Conservation (phyloP, 441 rosid species). For the Erysimum cheiri region DNA sequence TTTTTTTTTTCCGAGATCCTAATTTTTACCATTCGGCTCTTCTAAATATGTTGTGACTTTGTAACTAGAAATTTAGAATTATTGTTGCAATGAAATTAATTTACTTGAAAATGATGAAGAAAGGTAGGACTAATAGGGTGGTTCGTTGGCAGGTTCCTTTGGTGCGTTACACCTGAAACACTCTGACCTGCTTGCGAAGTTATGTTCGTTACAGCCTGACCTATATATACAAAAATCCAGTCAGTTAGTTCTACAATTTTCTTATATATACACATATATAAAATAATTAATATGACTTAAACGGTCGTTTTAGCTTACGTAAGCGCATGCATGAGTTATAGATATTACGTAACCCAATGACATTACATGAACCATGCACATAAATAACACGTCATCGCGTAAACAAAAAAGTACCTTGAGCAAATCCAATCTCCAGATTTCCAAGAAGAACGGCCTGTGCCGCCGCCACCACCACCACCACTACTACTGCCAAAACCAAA, state of each 20-base stretch:
- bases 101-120: slow-evolving; percentile 32
- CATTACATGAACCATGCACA: slow-evolving; percentile 23
- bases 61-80: not conserved
- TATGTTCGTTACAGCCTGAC: slow-evolving; percentile 84
- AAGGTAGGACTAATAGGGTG: slow-evolving; percentile 45
- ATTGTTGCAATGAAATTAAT: not conserved
- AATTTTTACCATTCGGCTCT: too few species aligned
- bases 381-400: too few species aligned
- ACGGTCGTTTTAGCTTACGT: slow-evolving; percentile 3
- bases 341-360: not conserved
- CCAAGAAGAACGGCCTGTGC: slow-evolving; percentile 71
- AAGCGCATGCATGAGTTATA: slow-evolving; percentile 23
- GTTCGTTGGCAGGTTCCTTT: slow-evolving; percentile 55
- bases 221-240: slow-evolving; percentile 48
- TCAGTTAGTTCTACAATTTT: not conserved
- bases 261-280: not conserved
- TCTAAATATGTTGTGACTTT: not conserved
- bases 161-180: slow-evolving; percentile 93
- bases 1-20: too few species aligned
- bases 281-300: not conserved
- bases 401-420: slow-evolving; percentile 56
- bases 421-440: slow-evolving; percentile 98
- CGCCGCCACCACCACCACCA: slow-evolving; percentile 39
- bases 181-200: slow-evolving; percentile 88
- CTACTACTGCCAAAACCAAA: slow-evolving; percentile 56